A percentile compares a stretch with the other conserved stretches of the same genome.
These are phyloP conservation scores for Auricularia cornea DNA, from an alignment of 768 basidiomycete genomes.

Conservation along the genomic window DNA sequence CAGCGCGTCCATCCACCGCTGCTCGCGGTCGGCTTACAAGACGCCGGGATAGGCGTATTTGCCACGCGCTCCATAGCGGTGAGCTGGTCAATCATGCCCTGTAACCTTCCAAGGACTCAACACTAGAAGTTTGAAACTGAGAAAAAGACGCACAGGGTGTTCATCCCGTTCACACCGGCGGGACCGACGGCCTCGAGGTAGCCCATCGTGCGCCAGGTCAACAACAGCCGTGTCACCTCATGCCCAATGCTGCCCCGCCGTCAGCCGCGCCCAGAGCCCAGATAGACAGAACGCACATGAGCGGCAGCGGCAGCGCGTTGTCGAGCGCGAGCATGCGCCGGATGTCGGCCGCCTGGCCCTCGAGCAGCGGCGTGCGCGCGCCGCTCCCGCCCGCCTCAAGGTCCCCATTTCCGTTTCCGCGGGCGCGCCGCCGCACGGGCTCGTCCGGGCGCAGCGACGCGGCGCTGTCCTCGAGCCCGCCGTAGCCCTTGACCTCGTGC, in stretches of 20 bases:
- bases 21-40: slow-evolving; percentile 40
- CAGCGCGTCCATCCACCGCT: slow-evolving; percentile 9
- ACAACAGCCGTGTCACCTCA: slow-evolving; percentile 62
- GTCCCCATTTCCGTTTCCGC: slow-evolving; percentile 21
- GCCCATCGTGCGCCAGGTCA: slow-evolving; percentile 69
- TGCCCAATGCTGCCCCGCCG: slow-evolving; percentile 56
- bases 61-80: slow-evolving; percentile 85
- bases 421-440: not conserved
- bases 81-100: slow-evolving; percentile 78
- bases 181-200: slow-evolving; percentile 85
- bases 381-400: slow-evolving; percentile 48
- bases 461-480: not conserved
- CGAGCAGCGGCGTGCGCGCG: slow-evolving; percentile 55
- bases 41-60: slow-evolving; percentile 74
- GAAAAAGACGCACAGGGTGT: slow-evolving; percentile 40
- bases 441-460: not conserved
- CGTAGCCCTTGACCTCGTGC: slow-evolving; percentile 16
- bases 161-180: slow-evolving; percentile 76
- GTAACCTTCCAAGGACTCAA: slow-evolving; percentile 39
- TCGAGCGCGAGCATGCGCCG: slow-evolving; percentile 49
- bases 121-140: not conserved
- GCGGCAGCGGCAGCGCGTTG: slow-evolving; percentile 70
- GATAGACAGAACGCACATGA: slow-evolving; percentile 39
- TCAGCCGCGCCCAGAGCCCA: not conserved
- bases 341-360: slow-evolving; percentile 51